Conservation (phyloP, 2,329 filamentous ascomycete genomes). For the Cadophora luteo-olivacea region DNA sequence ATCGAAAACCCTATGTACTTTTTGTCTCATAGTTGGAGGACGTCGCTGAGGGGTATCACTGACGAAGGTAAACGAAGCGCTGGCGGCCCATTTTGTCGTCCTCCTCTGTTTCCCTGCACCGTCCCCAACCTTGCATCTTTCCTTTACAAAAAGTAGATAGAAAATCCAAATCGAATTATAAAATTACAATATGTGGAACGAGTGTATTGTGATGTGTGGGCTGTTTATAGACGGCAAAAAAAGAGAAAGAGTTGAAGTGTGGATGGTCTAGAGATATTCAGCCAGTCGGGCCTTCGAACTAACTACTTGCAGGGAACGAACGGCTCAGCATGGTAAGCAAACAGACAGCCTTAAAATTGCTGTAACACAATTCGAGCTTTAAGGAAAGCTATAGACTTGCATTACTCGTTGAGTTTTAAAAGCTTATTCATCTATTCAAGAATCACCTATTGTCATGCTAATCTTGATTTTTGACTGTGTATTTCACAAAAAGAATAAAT, state of each 20-base stretch:
- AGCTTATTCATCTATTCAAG: too few relatives aligned
- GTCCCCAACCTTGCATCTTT: constrained; percentile 12
- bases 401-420: too few relatives aligned
- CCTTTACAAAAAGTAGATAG: background rate
- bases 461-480: too few relatives aligned
- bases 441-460: too few relatives aligned
- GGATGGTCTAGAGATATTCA: background rate
- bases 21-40: background rate
- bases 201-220: background rate
- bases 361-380: too few relatives aligned
- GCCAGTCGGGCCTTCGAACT: background rate
- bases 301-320: background rate
- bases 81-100: constrained; percentile 22
- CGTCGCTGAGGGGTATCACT: constrained; percentile 6
- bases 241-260: background rate
- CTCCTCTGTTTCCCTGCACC: background rate
- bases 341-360: too few relatives aligned
- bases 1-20: background rate
- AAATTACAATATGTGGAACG: background rate
- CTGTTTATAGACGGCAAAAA: background rate
- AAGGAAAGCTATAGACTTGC: too few relatives aligned
- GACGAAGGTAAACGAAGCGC: constrained; percentile 1
- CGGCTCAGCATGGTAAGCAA: background rate
- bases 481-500: too few relatives aligned
- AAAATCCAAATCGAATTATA: background rate